Evolutionary conservation across 2,329 filamentous ascomycete species (phyloP).

Genomic region (Stagonosporopsis cucurbitacearum): DNA sequence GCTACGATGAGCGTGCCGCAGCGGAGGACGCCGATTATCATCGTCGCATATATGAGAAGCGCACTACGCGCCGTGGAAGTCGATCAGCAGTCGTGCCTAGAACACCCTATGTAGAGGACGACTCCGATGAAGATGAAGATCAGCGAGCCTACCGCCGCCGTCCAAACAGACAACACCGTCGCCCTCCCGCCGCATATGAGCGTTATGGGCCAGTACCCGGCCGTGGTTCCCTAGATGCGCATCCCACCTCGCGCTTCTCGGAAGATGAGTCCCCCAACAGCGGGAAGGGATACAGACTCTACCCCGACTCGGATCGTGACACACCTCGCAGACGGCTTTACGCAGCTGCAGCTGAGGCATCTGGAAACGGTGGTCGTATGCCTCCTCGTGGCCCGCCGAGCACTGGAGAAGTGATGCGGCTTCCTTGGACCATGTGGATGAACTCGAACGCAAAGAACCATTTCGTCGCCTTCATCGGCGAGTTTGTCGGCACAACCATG

Average conservation of each 20-base stretch:
- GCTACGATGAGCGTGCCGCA: conserved; percentile 10
- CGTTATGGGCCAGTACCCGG: conserved; percentile 25
- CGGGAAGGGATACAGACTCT: conserved; percentile 29
- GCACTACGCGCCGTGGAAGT: conserved; percentile 12
- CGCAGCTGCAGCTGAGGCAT: conserved; percentile 4
- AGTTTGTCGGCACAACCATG: conserved; percentile 54
- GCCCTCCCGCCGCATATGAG: conserved; percentile 36
- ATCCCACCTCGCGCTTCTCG: conserved; percentile 14
- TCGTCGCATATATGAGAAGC: conserved; percentile 17
- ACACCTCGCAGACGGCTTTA: conserved; percentile 21
- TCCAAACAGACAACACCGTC: conserved; percentile 25
- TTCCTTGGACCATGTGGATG: conserved; percentile 48
- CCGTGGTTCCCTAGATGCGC: conserved; percentile 26
- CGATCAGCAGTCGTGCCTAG: conserved; percentile 15
- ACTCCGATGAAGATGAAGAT: conserved; percentile 37
- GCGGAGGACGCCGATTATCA: conserved; percentile 20
- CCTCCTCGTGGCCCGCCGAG: conserved; percentile 36
- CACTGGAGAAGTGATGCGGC: conserved; percentile 48
- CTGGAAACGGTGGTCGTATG: conserved; percentile 19
- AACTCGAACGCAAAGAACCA: conserved; percentile 47
- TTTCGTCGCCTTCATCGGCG: conserved; percentile 56
- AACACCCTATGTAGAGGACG: conserved; percentile 37
- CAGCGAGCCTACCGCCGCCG: conserved; percentile 35
- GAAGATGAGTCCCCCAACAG: conserved; percentile 29
- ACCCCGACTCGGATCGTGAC: conserved; percentile 35